Evolutionary conservation across 768 basidiomycete species (phyloP).

Genomic region (Phaeolepiota aurea): DNA sequence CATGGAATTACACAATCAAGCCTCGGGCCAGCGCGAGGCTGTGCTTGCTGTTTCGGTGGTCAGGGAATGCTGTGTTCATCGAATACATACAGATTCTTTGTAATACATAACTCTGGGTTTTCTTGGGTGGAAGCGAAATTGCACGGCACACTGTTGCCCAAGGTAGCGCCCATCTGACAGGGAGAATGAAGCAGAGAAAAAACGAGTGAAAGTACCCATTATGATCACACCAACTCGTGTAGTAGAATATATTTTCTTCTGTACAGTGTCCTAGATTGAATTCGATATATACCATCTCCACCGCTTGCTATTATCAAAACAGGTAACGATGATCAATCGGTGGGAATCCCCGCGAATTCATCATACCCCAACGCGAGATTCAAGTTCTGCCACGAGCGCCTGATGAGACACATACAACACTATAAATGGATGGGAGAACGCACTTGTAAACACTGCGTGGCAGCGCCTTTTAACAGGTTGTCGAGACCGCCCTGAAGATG

Average conservation of each 20-base stretch:
- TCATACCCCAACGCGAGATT: slow-evolving; percentile 77
- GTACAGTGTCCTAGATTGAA: too few species aligned
- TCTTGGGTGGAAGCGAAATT: not conserved
- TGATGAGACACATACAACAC: not conserved
- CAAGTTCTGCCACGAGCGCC: slow-evolving; percentile 46
- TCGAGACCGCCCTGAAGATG: slow-evolving; percentile 76
- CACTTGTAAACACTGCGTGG: slow-evolving; percentile 97
- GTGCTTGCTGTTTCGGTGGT: slow-evolving; percentile 1
- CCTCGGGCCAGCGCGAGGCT: slow-evolving; percentile 1
- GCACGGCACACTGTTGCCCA: not conserved
- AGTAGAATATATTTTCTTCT: too few species aligned
- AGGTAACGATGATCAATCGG: slow-evolving; percentile 4
- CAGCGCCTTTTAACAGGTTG: slow-evolving; percentile 95
- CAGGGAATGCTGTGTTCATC: not conserved
- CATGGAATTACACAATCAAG: slow-evolving; percentile 2
- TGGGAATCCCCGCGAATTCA: slow-evolving; percentile 59
- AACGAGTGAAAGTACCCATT: too few species aligned
- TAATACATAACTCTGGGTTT: not conserved
- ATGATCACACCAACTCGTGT: too few species aligned
- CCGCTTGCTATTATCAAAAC: not conserved
- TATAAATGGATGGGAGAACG: slow-evolving; percentile 15
- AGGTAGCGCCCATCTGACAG: too few species aligned
- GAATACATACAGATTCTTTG: not conserved
- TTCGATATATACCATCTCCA: too few species aligned
- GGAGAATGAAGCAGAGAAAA: too few species aligned